Conservation (phyloP, 1,139 yeast genomes). For the Lodderomyces beijingensis region DNA sequence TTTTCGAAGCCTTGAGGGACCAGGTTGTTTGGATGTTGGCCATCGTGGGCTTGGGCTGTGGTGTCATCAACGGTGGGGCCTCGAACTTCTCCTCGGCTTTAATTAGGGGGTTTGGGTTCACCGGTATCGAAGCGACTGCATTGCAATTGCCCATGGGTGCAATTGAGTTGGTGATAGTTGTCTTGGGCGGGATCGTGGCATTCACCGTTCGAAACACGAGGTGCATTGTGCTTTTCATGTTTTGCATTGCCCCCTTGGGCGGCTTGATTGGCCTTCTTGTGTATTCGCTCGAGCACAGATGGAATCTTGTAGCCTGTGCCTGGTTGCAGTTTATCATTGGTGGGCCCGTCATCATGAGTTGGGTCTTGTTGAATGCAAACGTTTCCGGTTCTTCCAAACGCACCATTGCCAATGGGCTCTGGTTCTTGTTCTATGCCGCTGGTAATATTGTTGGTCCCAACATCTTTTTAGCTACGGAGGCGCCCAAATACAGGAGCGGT, state of each 20-base stretch:
- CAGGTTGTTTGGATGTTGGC: constrained; percentile 25
- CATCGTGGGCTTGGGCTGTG: constrained; percentile 21
- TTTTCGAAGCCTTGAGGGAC: constrained; percentile 23
- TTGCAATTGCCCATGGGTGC: constrained; percentile 31
- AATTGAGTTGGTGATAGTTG: constrained; percentile 28
- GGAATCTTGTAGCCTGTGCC: constrained; percentile 28
- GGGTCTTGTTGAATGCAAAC: constrained; percentile 25
- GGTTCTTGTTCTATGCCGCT: constrained; percentile 26
- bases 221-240: constrained; percentile 15
- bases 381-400: constrained; percentile 25
- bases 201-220: constrained; percentile 18
- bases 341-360: constrained; percentile 28
- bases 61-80: constrained; percentile 26
- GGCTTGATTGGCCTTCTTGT: constrained; percentile 23
- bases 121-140: constrained; percentile 22
- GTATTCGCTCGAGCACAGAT: constrained; percentile 17
- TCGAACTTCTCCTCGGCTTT: constrained; percentile 25
- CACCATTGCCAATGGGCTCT: constrained; percentile 21
- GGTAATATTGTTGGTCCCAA: constrained; percentile 29
- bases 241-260: constrained; percentile 20
- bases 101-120: constrained; percentile 24
- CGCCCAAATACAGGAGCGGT: constrained; percentile 27
- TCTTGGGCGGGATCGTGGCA: constrained; percentile 21
- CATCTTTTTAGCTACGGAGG: constrained; percentile 24
- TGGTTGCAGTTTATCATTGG: constrained; percentile 33